Evolutionary conservation across 495 filamentous ascomycete species (phyloP), one percentile per base, ranked within the genome.

Genomic region (Cenococcum geophilum): DNA sequence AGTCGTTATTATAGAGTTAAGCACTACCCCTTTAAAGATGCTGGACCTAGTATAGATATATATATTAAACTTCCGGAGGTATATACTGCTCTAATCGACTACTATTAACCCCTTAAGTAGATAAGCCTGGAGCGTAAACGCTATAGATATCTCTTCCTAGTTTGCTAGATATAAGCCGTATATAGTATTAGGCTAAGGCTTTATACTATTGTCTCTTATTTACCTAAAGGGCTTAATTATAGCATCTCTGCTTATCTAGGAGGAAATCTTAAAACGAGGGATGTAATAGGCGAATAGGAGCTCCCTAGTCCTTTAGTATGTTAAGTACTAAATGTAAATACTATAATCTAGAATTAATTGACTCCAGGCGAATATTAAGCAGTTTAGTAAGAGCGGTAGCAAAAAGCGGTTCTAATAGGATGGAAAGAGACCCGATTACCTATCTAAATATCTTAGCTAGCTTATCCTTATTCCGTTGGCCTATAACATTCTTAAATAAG

Each of bases 261-360:
- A 83, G 73, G 61, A 76, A 82, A 63, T 82, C 79, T 47, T 75
- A 76, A 60, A 83, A 79, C 25, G 78, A 81, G 20, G 70, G 73
- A 61, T 83, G 77, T 48, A 75, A 73, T 1, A 76, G 65, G 16
- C 71, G 69, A 35, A 81, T 52, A 4, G 71, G 71, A 16, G 21
- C 21, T 18, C 55, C 49, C 20, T 53, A 0, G 35, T 73, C 59
- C 1, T 70, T 59, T 34, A 73, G 69, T 27, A 77, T 68, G 58
- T 68, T 55, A 0, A 79, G 59, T 34, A 78, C 70, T 6, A 73
- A 68, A 55, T 72, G 68, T 16, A 76, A 67, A n/a, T 37, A 45
- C 25, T 65, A 54, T 50, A 75, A 42, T 23, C 32, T 62, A 21
- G 27, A 35, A 20, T 58, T 47, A 35, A 75, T 49, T 11, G 0